Evolutionary conservation across 1,284 basidiomycete species (phyloP).

Genomic region (Phellopilus nigrolimitatus): DNA sequence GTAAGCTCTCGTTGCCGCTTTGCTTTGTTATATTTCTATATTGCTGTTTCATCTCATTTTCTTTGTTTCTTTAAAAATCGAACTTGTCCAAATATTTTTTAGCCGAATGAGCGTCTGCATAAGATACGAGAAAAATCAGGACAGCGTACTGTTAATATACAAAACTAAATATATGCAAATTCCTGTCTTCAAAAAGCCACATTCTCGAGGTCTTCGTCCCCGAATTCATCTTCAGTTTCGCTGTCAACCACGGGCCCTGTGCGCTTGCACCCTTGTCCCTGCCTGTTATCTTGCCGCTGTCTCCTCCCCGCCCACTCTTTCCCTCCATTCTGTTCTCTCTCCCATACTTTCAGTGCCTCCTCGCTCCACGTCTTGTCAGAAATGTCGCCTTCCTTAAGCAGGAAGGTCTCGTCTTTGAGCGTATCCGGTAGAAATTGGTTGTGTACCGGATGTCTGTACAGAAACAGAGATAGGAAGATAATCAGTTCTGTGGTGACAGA

Average conservation of each 20-base stretch:
- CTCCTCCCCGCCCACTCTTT: conserved; percentile 56
- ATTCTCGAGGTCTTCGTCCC: no score
- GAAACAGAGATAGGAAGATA: conserved; percentile 9
- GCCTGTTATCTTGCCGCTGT: not conserved
- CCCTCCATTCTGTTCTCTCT: conserved; percentile 58
- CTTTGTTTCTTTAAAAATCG: not conserved
- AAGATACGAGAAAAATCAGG: not conserved
- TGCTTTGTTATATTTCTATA: no score
- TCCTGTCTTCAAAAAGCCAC: no score
- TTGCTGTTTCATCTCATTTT: not conserved
- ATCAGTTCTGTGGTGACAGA: no score
- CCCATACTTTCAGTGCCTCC: conserved; percentile 68
- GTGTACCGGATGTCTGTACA: conserved; percentile 62
- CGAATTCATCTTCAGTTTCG: not conserved
- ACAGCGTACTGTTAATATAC: no score
- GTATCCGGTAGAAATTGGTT: conserved; percentile 56
- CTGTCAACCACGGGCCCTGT: not conserved
- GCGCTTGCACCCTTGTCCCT: no score
- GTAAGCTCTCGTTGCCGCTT: no score
- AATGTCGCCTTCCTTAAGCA: conserved; percentile 48
- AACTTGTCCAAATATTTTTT: not conserved
- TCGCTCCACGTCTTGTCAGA: conserved; percentile 72
- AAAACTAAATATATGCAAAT: no score
- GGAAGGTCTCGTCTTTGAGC: conserved; percentile 42
- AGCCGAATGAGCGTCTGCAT: no score